Evolutionary conservation across 176 grass and related monocot species (phyloP).

Genomic region (Dendrocalamus sinicus): DNA sequence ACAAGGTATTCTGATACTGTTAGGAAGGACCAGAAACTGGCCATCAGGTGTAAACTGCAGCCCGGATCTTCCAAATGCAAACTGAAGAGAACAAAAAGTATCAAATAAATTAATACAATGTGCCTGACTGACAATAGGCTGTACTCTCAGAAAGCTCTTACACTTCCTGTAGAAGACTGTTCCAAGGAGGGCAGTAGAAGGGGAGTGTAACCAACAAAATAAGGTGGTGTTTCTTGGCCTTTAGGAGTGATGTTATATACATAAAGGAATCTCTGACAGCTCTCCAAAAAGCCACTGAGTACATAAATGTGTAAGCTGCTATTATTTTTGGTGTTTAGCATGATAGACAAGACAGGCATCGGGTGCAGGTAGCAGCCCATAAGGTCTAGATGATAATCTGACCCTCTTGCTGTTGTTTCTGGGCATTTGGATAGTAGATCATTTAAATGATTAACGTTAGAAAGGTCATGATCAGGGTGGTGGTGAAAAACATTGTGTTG

Average conservation of each 20-base stretch:
- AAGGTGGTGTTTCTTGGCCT: slow-evolving; percentile 51
- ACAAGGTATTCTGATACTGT: slow-evolving; percentile 63
- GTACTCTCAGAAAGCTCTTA: slow-evolving; percentile 49
- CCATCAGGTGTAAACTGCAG: slow-evolving; percentile 81
- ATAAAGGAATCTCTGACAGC: slow-evolving; percentile 66
- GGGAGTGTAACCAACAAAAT: slow-evolving; percentile 76
- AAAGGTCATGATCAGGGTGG: slow-evolving; percentile 17
- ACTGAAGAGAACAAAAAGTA: slow-evolving; percentile 53
- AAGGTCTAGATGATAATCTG: slow-evolving; percentile 47
- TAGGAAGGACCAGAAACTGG: slow-evolving; percentile 64
- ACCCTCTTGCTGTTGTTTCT: slow-evolving; percentile 40
- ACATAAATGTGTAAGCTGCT: slow-evolving; percentile 66
- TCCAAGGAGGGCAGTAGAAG: slow-evolving; percentile 62
- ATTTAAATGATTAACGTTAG: slow-evolving; percentile 28
- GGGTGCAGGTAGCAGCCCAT: slow-evolving; percentile 73
- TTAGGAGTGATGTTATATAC: slow-evolving; percentile 56
- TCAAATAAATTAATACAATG: slow-evolving; percentile 20
- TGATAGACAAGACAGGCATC: slow-evolving; percentile 69
- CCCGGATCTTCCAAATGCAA: slow-evolving; percentile 56
- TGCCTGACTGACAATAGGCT: neutral
- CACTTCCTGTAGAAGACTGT: slow-evolving; percentile 55
- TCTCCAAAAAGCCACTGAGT: slow-evolving; percentile 65
- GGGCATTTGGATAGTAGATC: slow-evolving; percentile 24
- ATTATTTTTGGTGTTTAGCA: slow-evolving; percentile 60
- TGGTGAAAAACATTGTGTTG: slow-evolving; percentile 12